Evolutionary conservation across 2,329 filamentous ascomycete genomes (phyloP), one percentile per base, ranked within the genome.

Genomic region (Penicillium sp.): DNA sequence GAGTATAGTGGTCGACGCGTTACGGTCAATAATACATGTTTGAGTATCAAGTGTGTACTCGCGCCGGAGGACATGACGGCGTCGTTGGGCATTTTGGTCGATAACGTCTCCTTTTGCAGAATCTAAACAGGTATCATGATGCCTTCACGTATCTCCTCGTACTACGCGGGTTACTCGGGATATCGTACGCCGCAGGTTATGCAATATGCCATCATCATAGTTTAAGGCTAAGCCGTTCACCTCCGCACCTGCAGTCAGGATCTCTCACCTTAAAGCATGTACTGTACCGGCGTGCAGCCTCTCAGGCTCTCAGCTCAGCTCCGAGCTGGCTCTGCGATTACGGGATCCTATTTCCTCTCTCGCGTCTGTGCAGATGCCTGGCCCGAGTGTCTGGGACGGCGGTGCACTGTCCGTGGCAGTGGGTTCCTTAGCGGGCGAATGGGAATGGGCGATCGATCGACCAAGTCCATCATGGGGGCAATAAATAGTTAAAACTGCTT

Each of bases 301-400:
- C 31, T 31, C 27, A 1, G 7, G 27, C 27, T 31, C 24, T 27
- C 24, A 27, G 24, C 24, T 31, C 6, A 31, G 24, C 4, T 27
- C 24, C 1, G 24, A 39, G 37, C 18, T 19, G 39, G n/a, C 10
- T 19, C 18, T 19, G 27, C 22, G 19, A 22, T 6, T n/a, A 31
- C 22, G 43, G 43, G 24, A 46, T 46, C 7, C 43, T 31, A 46
- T 46, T 46, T 46, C 46, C 44, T 53, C 22, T 50, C 33, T 44
- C 35, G 27, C 39, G 47, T 47, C 56, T 31, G 49, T 56, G 47
- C 58, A 46, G 51, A 55, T 50, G 24, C 16, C 24, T 54, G 56
- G 54, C 57, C 64, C 65, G 64, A 64, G 53, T 50, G 43, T 60
- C 55, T 68, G 64, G 66, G 60, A 61, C 58, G 57, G 60, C 16